Evolutionary conservation across 1,139 yeast species (phyloP).

Genomic region (Pichia sp.): DNA sequence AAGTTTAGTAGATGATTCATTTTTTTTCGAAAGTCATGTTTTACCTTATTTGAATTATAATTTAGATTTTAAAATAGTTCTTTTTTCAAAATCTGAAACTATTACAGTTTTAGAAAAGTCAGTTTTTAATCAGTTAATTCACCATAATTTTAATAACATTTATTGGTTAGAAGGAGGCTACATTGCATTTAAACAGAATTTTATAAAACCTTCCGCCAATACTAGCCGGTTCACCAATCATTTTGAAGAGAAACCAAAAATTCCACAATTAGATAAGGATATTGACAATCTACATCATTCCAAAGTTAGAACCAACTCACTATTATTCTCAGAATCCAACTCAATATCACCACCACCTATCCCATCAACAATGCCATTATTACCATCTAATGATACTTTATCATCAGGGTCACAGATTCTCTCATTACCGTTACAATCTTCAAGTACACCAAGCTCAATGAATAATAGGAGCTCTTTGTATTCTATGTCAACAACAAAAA

Average conservation of each 20-base stretch:
- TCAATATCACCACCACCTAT: slow-evolving; percentile 6
- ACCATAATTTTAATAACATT: not conserved
- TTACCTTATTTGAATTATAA: slow-evolving; percentile 6
- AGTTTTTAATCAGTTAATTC: not conserved
- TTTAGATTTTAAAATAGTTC: slow-evolving; percentile 5
- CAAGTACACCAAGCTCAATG: not conserved
- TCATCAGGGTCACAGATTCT: not conserved
- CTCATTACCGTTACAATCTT: not conserved
- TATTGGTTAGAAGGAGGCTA: slow-evolving; percentile 17
- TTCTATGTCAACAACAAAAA: not conserved
- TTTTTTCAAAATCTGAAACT: slow-evolving; percentile 10
- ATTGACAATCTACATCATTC: not conserved
- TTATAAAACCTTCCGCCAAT: not conserved
- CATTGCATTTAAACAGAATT: slow-evolving; percentile 7
- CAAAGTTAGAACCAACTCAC: not conserved
- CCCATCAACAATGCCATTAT: not conserved
- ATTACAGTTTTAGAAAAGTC: slow-evolving; percentile 5
- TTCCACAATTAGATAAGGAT: not conserved
- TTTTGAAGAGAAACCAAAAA: not conserved
- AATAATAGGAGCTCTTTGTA: not conserved
- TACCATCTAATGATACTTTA: not conserved
- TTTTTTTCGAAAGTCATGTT: not conserved
- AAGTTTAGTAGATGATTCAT: not conserved
- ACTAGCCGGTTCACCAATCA: not conserved
- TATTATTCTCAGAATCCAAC: not conserved